Conservation (phyloP, 352 stramenopile species). For the Thalassiosira sp. region DNA sequence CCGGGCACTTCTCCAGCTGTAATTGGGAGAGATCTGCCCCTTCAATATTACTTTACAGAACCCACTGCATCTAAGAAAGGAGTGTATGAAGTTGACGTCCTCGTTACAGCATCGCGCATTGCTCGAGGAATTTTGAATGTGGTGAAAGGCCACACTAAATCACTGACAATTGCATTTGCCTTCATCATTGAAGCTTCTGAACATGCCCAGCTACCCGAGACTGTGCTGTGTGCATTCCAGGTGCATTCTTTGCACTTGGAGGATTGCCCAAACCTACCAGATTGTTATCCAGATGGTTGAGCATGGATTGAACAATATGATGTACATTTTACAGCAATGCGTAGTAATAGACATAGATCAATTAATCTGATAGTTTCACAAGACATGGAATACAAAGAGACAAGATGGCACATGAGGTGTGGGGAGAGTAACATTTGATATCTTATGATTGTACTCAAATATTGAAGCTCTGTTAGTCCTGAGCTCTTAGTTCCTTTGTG, state of each 20-base stretch:
- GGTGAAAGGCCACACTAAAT: conserved; percentile 80
- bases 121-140: conserved; percentile 82
- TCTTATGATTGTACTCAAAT: no score
- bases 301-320: no score
- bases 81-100: conserved; percentile 82
- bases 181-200: conserved; percentile 82
- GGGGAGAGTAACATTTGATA: no score
- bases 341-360: no score
- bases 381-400: no score
- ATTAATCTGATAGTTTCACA: no score
- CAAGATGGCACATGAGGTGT: no score
- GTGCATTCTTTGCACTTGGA: conserved; percentile 75
- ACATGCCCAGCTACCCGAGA: conserved; percentile 77
- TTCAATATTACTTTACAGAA: conserved; percentile 82
- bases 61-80: conserved; percentile 54
- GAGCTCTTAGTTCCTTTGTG: no score
- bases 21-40: conserved; percentile 78
- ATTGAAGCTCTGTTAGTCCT: no score
- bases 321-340: no score
- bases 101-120: conserved; percentile 77
- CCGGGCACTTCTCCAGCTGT: conserved; percentile 78
- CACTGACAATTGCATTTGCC: conserved; percentile 77
- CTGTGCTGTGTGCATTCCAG: conserved; percentile 74
- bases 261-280: conserved; percentile 72
- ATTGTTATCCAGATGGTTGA: conserved; percentile 28